Conservation (phyloP, 1,139 yeast species). For the Geotrichum klebahnii region DNA sequence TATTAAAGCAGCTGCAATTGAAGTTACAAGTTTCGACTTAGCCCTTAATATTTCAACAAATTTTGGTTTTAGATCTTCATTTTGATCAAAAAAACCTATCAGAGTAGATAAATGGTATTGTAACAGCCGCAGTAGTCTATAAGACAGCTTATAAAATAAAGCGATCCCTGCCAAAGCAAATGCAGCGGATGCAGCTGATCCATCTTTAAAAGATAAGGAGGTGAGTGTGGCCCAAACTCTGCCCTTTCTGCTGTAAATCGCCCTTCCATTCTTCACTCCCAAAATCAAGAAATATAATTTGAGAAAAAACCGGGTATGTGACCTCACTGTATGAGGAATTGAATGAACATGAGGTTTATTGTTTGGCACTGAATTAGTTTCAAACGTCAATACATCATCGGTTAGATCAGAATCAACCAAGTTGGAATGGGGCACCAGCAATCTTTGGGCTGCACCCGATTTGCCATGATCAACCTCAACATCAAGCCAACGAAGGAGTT, state of each 20-base stretch:
- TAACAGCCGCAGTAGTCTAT: background rate
- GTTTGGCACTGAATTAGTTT: background rate
- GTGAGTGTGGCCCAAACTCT: background rate
- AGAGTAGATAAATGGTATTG: background rate
- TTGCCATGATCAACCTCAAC: background rate
- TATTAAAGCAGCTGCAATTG: constrained; percentile 5
- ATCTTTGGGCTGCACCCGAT: background rate
- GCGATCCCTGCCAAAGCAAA: constrained; percentile 9
- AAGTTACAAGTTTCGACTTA: constrained; percentile 1
- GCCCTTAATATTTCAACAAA: background rate
- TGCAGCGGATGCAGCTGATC: constrained; percentile 3
- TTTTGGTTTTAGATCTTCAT: background rate
- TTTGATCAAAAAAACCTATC: background rate
- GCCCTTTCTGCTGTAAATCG: background rate
- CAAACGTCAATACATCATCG: constrained; percentile 5
- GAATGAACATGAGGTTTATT: background rate
- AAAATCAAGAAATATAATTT: constrained; percentile 9
- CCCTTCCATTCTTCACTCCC: background rate
- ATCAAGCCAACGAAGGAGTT: constrained; percentile 1
- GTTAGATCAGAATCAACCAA: constrained; percentile 12
- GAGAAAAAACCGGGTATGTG: constrained; percentile 10
- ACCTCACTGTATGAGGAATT: constrained; percentile 8
- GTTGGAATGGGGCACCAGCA: constrained; percentile 13
- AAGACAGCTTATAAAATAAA: constrained; percentile 10
- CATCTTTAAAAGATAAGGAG: background rate